Base-by-base conservation (phyloP, 805 yeast species). In the Lachancea thermotolerans region DNA sequence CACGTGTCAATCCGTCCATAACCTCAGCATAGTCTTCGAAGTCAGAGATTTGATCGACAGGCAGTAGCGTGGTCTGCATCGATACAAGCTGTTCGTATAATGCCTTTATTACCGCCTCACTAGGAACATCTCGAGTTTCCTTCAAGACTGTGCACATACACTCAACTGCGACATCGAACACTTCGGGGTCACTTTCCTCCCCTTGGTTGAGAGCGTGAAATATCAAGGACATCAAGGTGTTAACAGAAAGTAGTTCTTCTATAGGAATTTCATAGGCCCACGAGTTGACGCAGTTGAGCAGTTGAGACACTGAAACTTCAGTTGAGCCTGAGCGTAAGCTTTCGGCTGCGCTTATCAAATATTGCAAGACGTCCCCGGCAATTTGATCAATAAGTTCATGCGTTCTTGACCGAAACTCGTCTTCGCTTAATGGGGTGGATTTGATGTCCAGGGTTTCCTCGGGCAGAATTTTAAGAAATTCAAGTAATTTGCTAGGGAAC, bases 261-360 rank as follows among this genome's bases (percentile, higher is more conserved):
- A 91, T 73, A 3, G 91, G 85, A 40, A 88, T 78, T 62, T 95
- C 99, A 50, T 74, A 75, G 48, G 93, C 81, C 99, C 99, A 93
- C 16, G 95, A 84, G 54, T 82, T 81, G 46, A 95, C 69, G 65
- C 95, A 85, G 50, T 80, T 82, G 46, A 91, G 72, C 5, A 88
- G 72, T 42, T 64, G 68, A 45, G 59, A 60, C 5, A 54, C 39
- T 4, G 59, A 50, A 32, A 49, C 50, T 32, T 60, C 54, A 8
- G 57, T 49, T 8, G 38, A 11, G 2, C 47, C 40, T 4, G 52
- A 21, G 29, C 51, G 48, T 10, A 59, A 33, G 16, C 46, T 42
- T 9, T 53, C 56, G 11, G 53, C 48, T 48, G 79, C 71, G 37
- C 74, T 71, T 34, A 81, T 71, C 52, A 91, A 68, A 42, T 87